Conservation (phyloP, 495 filamentous ascomycete species). For the Staphylotrichum tortipilum region DNA sequence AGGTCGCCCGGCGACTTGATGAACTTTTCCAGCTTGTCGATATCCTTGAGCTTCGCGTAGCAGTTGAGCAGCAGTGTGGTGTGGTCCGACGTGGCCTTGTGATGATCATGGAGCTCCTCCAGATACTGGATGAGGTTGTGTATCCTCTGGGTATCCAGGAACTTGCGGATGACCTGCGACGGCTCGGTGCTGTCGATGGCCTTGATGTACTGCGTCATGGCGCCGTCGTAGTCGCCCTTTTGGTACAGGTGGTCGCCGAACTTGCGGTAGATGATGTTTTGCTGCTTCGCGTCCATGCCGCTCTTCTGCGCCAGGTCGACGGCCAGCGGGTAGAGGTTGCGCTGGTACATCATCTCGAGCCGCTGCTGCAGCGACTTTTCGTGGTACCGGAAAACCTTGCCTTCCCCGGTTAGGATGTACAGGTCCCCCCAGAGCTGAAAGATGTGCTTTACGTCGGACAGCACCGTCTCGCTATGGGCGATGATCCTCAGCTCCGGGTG, state of each 20-base stretch:
- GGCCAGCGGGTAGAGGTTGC: slow-evolving; percentile 83
- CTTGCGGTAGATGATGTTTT: slow-evolving; percentile 84
- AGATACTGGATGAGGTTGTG: slow-evolving; percentile 97
- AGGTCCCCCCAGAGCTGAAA: slow-evolving; percentile 89
- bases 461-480: slow-evolving; percentile 75
- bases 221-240: slow-evolving; percentile 87
- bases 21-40: slow-evolving; percentile 88
- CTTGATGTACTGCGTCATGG: slow-evolving; percentile 96
- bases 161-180: slow-evolving; percentile 92
- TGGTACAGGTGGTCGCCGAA: slow-evolving; percentile 96
- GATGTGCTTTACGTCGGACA: slow-evolving; percentile 67
- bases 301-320: slow-evolving; percentile 90
- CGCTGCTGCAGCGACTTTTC: slow-evolving; percentile 86
- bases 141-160: slow-evolving; percentile 90
- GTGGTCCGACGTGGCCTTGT: slow-evolving; percentile 89
- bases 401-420: slow-evolving; percentile 78
- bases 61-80: slow-evolving; percentile 92
- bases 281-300: slow-evolving; percentile 65
- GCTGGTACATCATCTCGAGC: slow-evolving; percentile 86
- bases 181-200: slow-evolving; percentile 93
- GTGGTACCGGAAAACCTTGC: slow-evolving; percentile 86
- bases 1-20: slow-evolving; percentile 92
- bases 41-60: slow-evolving; percentile 95
- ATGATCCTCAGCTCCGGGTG: slow-evolving; percentile 88
- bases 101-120: slow-evolving; percentile 91